Conservation (phyloP, 768 basidiomycete species). For the Auriscalpium orientale region DNA sequence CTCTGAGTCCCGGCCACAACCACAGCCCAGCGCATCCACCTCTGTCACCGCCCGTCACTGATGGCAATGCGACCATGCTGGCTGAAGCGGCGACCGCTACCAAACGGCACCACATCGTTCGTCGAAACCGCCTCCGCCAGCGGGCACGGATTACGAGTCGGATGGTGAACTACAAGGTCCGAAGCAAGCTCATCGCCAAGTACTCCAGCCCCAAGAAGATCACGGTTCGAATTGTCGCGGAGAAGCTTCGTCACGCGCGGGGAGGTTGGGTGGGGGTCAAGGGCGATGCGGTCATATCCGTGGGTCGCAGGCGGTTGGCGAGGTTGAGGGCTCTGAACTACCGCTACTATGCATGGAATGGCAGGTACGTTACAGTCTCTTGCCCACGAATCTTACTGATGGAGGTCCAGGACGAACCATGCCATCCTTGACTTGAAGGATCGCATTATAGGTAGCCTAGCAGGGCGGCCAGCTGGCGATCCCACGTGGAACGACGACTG, state of each 20-base stretch:
- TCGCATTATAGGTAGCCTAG: background rate
- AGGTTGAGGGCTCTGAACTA: too few relatives aligned
- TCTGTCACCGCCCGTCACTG: too few relatives aligned
- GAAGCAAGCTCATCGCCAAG: background rate
- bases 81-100: background rate
- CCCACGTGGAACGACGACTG: background rate
- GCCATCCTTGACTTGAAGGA: background rate
- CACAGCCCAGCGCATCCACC: background rate
- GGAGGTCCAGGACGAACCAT: background rate
- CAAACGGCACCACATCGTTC: background rate
- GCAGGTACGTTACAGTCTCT: background rate
- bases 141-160: too few relatives aligned
- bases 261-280: background rate
- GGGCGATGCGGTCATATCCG: background rate
- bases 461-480: background rate
- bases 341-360: background rate
- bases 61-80: background rate
- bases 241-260: background rate
- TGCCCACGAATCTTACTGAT: background rate
- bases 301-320: background rate
- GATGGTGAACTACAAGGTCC: background rate
- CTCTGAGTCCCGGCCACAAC: background rate
- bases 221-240: background rate
- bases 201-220: background rate
- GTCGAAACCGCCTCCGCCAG: too few relatives aligned